These are phyloP conservation scores for Hericium rajendrae DNA, from an alignment of 768 basidiomycete genomes.

Conservation along the genomic window DNA sequence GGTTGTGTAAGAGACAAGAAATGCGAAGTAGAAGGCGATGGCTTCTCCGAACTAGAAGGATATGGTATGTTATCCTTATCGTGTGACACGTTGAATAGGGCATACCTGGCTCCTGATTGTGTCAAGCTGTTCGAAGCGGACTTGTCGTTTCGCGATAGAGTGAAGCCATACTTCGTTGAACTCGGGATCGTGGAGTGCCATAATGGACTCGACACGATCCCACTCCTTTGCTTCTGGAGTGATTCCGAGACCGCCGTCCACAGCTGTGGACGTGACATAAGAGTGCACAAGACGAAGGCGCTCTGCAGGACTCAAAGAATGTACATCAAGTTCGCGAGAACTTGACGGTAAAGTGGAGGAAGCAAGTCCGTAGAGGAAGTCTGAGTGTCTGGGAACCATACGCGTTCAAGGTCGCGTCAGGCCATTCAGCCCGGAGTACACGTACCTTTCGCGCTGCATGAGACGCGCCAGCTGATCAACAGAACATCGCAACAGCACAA, in stretches of 20 bases:
- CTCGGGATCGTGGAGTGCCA: constrained; percentile 74
- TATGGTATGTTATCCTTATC: neutral
- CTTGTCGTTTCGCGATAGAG: constrained; percentile 58
- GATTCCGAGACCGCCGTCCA: constrained; percentile 83
- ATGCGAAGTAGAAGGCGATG: constrained; percentile 82
- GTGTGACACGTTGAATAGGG: constrained; percentile 10
- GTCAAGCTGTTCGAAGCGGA: constrained; percentile 55
- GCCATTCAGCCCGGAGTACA: neutral
- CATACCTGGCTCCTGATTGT: constrained; percentile 64
- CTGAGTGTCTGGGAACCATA: constrained; percentile 43
- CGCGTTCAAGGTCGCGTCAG: neutral
- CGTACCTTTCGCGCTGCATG: constrained; percentile 67
- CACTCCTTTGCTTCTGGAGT: constrained; percentile 62
- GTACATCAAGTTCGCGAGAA: constrained; percentile 33
- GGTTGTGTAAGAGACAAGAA: constrained; percentile 76
- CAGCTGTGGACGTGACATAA: constrained; percentile 56
- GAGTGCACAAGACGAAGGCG: constrained; percentile 71
- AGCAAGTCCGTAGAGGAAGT: constrained; percentile 71
- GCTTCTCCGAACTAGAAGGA: constrained; percentile 60
- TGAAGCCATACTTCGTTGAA: constrained; percentile 78
- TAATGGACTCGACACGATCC: constrained; percentile 73
- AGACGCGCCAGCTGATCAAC: constrained; percentile 50
- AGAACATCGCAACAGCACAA: constrained; percentile 70
- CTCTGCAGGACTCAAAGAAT: constrained; percentile 56
- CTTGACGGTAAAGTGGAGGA: constrained; percentile 34